phyloP scores from a whole-genome alignment of 495 filamentous ascomycete species.

The Trichocladium antarcticum region DNA sequence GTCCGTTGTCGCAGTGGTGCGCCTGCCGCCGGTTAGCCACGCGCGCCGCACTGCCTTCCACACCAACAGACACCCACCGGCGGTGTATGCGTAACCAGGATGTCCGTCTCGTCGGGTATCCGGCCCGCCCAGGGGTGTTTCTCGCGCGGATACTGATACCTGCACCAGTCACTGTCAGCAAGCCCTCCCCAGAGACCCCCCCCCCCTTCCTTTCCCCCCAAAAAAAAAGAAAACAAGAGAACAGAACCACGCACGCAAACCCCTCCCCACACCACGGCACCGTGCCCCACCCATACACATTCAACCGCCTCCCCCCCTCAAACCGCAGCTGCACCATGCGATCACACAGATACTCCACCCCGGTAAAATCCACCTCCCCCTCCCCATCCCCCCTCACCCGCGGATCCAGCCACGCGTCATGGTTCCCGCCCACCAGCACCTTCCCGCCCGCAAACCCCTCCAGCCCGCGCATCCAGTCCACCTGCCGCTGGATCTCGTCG shows the following conservation, averaged over 20 bases:
- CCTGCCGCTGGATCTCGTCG: constrained; percentile 58
- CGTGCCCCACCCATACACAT: constrained; percentile 44
- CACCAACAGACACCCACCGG: constrained; percentile 24
- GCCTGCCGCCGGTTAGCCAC: constrained; percentile 27
- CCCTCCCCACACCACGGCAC: constrained; percentile 34
- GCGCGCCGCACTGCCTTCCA: not conserved
- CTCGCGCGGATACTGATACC: constrained; percentile 38
- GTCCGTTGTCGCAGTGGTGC: constrained; percentile 63
- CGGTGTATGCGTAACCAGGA: constrained; percentile 73
- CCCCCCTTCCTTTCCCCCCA: not conserved
- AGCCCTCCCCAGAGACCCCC: too few relatives aligned
- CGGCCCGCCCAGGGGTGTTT: constrained; percentile 37
- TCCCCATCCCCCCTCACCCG: constrained; percentile 27
- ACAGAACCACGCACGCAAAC: constrained; percentile 9
- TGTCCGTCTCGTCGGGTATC: constrained; percentile 64
- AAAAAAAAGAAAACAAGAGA: not conserved
- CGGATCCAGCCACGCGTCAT: constrained; percentile 72
- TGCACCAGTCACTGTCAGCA: constrained; percentile 11
- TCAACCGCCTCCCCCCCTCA: constrained; percentile 40
- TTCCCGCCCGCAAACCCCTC: constrained; percentile 59
- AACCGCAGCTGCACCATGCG: constrained; percentile 37
- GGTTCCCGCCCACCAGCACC: constrained; percentile 80
- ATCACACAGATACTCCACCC: constrained; percentile 43
- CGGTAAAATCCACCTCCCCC: constrained; percentile 34
- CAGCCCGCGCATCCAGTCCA: constrained; percentile 67